Evolutionary conservation across 108 stramenopile genomes (phyloP).

Genomic region (Nitzschia putrida): DNA sequence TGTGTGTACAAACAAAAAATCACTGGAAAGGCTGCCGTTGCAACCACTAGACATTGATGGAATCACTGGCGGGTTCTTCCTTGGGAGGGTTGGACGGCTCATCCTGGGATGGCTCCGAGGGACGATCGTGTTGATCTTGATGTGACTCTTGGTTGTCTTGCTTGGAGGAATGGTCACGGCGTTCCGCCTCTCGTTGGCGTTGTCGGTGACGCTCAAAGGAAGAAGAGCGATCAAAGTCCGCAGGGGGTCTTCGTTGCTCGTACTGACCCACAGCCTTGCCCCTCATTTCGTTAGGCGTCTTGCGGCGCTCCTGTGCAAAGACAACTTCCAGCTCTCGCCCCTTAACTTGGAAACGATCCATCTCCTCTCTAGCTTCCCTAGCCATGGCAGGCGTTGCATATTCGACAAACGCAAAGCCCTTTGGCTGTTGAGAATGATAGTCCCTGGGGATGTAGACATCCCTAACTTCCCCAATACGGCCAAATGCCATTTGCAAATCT

Average conservation of each 20-base stretch:
- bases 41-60: too few relatives aligned
- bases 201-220: slow-evolving; percentile 80
- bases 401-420: slow-evolving; percentile 90
- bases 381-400: slow-evolving; percentile 83
- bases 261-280: slow-evolving; percentile 43
- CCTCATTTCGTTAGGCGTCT: slow-evolving; percentile 86
- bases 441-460: slow-evolving; percentile 90
- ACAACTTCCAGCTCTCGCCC: slow-evolving; percentile 87
- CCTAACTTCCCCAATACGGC: slow-evolving; percentile 82
- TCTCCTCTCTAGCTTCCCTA: slow-evolving; percentile 80
- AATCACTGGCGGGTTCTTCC: too few relatives aligned
- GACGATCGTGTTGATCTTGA: too few relatives aligned
- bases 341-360: slow-evolving; percentile 85
- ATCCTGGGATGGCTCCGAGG: too few relatives aligned
- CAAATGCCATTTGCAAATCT: slow-evolving; percentile 78
- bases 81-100: too few relatives aligned
- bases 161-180: slow-evolving; percentile 3
- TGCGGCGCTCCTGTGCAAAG: slow-evolving; percentile 87
- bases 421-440: slow-evolving; percentile 83
- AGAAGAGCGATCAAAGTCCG: slow-evolving; percentile 54
- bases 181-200: slow-evolving; percentile 50
- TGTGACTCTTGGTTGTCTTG: too few relatives aligned
- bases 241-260: neutral
- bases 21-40: too few relatives aligned
- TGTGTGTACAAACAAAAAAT: too few relatives aligned